These are phyloP conservation scores for Trametes cinnabarina DNA, from an alignment of 768 basidiomycete genomes.

Conservation along the genomic window DNA sequence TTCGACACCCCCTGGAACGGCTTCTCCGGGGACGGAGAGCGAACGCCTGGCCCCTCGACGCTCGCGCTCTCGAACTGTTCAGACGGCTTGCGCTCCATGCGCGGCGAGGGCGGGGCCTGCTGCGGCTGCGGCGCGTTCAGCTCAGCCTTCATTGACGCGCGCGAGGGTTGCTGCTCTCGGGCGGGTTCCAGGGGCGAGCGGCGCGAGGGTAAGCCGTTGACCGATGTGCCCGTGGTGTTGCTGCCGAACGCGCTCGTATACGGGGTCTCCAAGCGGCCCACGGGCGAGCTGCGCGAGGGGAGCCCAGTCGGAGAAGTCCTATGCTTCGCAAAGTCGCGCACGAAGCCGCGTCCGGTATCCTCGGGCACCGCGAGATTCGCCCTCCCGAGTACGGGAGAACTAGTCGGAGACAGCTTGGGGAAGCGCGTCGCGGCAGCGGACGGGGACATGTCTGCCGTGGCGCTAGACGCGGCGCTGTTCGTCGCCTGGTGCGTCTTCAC, in stretches of 20 bases:
- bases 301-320: constrained; percentile 16
- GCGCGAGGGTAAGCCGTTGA: constrained; percentile 23
- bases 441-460: constrained; percentile 19
- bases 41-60: constrained; percentile 16
- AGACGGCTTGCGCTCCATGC: constrained; percentile 11
- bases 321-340: constrained; percentile 11
- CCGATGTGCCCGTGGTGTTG: constrained; percentile 16
- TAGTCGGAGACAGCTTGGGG: constrained; percentile 27
- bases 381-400: constrained; percentile 24
- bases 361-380: constrained; percentile 23
- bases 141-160: constrained; percentile 3
- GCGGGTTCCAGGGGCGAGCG: constrained; percentile 12
- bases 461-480: constrained; percentile 1
- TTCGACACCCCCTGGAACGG: constrained; percentile 82
- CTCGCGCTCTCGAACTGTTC: background rate
- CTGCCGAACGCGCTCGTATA: constrained; percentile 24
- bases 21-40: constrained; percentile 68
- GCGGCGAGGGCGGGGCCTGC: constrained; percentile 11
- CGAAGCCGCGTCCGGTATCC: constrained; percentile 12
- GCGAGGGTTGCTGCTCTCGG: constrained; percentile 15
- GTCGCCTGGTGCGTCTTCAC: constrained; percentile 21
- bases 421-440: constrained; percentile 28
- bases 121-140: background rate
- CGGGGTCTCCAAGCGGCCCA: constrained; percentile 24
- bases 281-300: constrained; percentile 27